Percentiles rank a stretch among this genome's conserved stretches.
Conservation (phyloP, 116 monocot genomes). For the Cymodocea nodosa region DNA sequence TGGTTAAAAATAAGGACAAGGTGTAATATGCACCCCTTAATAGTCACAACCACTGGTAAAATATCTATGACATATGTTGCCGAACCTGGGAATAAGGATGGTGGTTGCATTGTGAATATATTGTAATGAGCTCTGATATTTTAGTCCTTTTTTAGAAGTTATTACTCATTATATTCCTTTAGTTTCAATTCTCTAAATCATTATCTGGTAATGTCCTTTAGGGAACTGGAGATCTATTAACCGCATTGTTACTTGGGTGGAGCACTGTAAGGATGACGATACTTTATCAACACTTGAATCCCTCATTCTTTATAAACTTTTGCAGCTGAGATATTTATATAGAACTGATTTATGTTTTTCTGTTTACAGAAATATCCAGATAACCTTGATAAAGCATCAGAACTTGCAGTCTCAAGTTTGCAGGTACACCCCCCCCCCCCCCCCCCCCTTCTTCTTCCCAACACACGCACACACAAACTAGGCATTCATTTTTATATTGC, state of each 20-base stretch:
- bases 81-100: too few species aligned
- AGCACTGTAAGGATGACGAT: slow-evolving; percentile 61
- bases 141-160: too few species aligned
- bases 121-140: too few species aligned
- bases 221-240: slow-evolving; percentile 92
- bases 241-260: slow-evolving; percentile 93
- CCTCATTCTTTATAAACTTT: neutral
- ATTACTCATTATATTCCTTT: neutral
- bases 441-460: too few species aligned
- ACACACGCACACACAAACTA: too few species aligned
- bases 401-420: slow-evolving; percentile 95
- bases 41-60: too few species aligned
- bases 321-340: neutral
- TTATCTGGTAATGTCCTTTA: slow-evolving; percentile 14
- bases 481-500: too few species aligned
- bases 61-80: too few species aligned
- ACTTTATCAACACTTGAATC: neutral
- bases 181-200: neutral
- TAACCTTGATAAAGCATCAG: slow-evolving; percentile 81
- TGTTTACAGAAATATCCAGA: slow-evolving; percentile 74
- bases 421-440: slow-evolving; percentile 31
- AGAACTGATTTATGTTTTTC: neutral
- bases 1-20: too few species aligned
- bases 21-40: too few species aligned
- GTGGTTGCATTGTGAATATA: too few species aligned